phyloP scores from a whole-genome alignment of 225 moss, liverwort and hornwort species.

The Takakia lepidozioides region DNA sequence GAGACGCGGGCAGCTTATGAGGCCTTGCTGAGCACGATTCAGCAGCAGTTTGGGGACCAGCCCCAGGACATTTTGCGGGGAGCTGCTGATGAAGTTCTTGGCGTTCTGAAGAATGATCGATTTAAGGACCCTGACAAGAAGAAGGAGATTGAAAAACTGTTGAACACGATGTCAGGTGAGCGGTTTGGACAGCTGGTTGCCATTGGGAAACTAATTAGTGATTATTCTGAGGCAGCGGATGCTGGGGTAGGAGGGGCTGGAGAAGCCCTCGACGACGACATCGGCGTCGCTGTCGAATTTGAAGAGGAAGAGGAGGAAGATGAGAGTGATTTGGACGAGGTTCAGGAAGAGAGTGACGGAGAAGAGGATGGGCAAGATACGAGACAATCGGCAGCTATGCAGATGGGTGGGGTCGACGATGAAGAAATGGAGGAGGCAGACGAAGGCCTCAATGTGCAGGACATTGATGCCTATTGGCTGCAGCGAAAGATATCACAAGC shows the following conservation, averaged over 20 bases:
- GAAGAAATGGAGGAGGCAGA: slow-evolving; percentile 97
- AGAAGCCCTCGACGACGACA: slow-evolving; percentile 89
- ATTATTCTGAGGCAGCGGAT: slow-evolving; percentile 87
- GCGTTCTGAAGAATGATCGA: slow-evolving; percentile 84
- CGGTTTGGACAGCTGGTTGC: slow-evolving; percentile 77
- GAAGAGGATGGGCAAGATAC: slow-evolving; percentile 95
- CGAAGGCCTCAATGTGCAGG: slow-evolving; percentile 87
- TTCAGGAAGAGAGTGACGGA: slow-evolving; percentile 87
- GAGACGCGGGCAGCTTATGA: slow-evolving; percentile 92
- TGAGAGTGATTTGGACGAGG: slow-evolving; percentile 90
- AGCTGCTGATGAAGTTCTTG: slow-evolving; percentile 87
- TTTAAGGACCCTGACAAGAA: slow-evolving; percentile 85
- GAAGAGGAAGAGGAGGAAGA: slow-evolving; percentile 97
- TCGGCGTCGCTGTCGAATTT: slow-evolving; percentile 92
- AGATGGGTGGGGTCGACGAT: slow-evolving; percentile 90
- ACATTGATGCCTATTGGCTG: slow-evolving; percentile 92
- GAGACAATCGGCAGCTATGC: slow-evolving; percentile 89
- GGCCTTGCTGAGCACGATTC: slow-evolving; percentile 81
- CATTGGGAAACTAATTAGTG: slow-evolving; percentile 86
- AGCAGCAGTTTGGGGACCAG: slow-evolving; percentile 95
- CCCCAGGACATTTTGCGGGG: slow-evolving; percentile 93
- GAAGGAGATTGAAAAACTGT: slow-evolving; percentile 87
- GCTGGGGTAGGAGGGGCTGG: slow-evolving; percentile 68
- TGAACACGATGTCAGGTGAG: slow-evolving; percentile 76
- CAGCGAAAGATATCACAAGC: slow-evolving; percentile 96